A percentile compares a stretch with the other conserved stretches of the same genome.
phyloP scores from a whole-genome alignment of 345 rosid genomes.

The Citrus sp. region DNA sequence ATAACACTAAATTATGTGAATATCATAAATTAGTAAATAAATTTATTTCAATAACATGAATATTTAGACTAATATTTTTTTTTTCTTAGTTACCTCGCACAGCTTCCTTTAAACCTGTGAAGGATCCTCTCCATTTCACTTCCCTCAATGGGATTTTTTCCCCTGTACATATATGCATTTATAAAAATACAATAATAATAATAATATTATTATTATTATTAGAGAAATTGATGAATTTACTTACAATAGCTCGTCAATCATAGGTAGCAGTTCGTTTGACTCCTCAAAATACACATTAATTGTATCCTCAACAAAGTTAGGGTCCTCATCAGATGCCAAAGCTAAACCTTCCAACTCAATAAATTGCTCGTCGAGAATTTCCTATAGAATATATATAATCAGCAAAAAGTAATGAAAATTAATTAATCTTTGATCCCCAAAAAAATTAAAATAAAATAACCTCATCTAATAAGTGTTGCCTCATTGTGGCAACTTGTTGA shows the following conservation, averaged over 20 bases:
- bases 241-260: background rate
- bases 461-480: background rate
- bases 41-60: too few relatives aligned
- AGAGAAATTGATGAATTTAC: background rate
- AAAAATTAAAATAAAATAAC: background rate
- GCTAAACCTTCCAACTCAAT: background rate
- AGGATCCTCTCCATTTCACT: background rate
- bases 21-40: background rate
- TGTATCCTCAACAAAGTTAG: background rate
- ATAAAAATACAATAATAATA: background rate
- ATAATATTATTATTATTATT: background rate
- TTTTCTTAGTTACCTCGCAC: background rate
- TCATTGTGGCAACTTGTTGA: background rate
- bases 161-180: background rate
- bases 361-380: background rate
- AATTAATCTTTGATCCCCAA: background rate
- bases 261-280: background rate
- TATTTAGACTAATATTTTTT: background rate
- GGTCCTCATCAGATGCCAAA: background rate
- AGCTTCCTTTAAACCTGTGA: background rate
- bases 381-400: background rate
- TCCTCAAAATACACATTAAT: background rate
- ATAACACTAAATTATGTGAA: background rate
- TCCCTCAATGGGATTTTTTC: background rate
- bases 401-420: background rate